Conservation (phyloP, 345 rosid species). For the Brassica cretica region DNA sequence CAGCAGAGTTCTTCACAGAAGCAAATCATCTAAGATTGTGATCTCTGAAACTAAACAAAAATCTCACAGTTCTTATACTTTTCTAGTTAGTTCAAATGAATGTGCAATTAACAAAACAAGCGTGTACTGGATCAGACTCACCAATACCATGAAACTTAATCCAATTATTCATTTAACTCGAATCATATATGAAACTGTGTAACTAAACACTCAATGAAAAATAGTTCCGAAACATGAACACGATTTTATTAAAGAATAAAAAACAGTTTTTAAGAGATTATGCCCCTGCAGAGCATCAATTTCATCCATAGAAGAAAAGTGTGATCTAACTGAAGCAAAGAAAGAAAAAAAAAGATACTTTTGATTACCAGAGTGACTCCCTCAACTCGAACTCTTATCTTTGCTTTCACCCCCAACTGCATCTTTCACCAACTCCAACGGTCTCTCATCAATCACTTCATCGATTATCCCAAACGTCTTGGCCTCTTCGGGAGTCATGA, state of each 20-base stretch:
- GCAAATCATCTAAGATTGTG: neutral
- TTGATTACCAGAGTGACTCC: constrained; percentile 36
- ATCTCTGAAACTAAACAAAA: neutral
- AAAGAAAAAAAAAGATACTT: constrained; percentile 28
- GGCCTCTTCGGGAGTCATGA: constrained; percentile 94
- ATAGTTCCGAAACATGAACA: constrained; percentile 3
- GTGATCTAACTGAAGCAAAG: constrained; percentile 22
- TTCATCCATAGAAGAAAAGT: constrained; percentile 11
- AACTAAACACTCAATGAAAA: constrained; percentile 9
- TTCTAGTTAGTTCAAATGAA: constrained; percentile 8
- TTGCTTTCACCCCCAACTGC: constrained; percentile 65
- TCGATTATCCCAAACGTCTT: constrained; percentile 94
- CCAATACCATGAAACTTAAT: neutral
- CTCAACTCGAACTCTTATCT: constrained; percentile 58
- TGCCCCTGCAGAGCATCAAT: constrained; percentile 22
- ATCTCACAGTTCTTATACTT: neutral
- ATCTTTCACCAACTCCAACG: constrained; percentile 76
- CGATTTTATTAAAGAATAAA: constrained; percentile 16
- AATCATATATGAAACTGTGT: constrained; percentile 1
- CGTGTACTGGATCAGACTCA: neutral
- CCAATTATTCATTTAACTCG: constrained; percentile 2
- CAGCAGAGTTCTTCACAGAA: neutral
- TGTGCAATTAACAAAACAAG: neutral
- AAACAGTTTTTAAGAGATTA: constrained; percentile 22
- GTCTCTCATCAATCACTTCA: constrained; percentile 89